Evolutionary conservation across 371 early-diverging fungal genomes (phyloP).

Genomic region (Haplosporangium sp.): DNA sequence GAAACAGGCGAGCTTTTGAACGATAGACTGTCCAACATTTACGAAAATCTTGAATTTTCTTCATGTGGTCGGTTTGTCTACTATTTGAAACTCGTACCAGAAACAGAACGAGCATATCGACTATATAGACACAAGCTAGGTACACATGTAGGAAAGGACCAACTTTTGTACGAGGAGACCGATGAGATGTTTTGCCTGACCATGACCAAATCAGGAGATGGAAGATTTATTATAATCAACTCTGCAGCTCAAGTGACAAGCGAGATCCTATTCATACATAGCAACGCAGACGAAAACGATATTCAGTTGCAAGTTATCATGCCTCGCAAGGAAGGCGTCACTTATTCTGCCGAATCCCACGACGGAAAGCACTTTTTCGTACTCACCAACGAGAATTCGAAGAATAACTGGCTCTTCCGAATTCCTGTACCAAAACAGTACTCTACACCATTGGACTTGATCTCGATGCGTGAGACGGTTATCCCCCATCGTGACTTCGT

Average conservation of each 20-base stretch:
- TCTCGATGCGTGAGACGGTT: constrained; percentile 58
- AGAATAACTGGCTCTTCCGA: constrained; percentile 66
- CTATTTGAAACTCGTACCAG: constrained; percentile 64
- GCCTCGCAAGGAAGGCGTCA: constrained; percentile 60
- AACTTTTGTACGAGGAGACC: constrained; percentile 64
- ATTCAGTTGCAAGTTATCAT: constrained; percentile 56
- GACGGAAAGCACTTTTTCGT: constrained; percentile 62
- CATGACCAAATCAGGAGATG: constrained; percentile 61
- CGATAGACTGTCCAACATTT: constrained; percentile 62
- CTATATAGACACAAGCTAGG: constrained; percentile 64
- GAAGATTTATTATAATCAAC: constrained; percentile 63
- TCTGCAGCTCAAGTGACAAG: constrained; percentile 67
- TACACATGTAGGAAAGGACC: constrained; percentile 50
- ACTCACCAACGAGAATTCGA: constrained; percentile 62
- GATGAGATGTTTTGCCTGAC: constrained; percentile 73
- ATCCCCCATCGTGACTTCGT: constrained; percentile 69
- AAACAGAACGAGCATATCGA: constrained; percentile 66
- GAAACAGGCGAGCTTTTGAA: constrained; percentile 52
- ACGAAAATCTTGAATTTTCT: constrained; percentile 69
- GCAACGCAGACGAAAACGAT: constrained; percentile 40
- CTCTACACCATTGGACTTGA: constrained; percentile 23
- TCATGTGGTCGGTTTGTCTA: constrained; percentile 60
- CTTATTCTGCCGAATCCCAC: constrained; percentile 64
- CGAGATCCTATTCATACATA: constrained; percentile 64
- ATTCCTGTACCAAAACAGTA: constrained; percentile 58